These are phyloP conservation scores for Aphanomyces stellatus DNA, from an alignment of 352 stramenopile genomes.

Conservation along the genomic window DNA sequence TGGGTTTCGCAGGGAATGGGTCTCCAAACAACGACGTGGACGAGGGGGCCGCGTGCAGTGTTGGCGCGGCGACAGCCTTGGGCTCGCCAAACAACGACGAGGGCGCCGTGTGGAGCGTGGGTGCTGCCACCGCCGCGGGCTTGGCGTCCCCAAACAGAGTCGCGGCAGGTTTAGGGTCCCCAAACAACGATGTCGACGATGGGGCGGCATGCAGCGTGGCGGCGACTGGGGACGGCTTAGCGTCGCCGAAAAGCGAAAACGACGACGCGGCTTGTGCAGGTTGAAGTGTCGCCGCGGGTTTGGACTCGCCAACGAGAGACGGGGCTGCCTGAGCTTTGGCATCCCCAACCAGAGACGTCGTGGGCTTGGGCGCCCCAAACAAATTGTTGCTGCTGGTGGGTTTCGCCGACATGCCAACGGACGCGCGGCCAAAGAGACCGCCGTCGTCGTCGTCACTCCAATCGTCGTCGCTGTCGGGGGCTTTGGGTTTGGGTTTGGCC, in stretches of 20 bases:
- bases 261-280: background rate
- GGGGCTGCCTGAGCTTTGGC: too few relatives aligned
- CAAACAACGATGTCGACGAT: background rate
- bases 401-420: conserved; percentile 5
- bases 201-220: background rate
- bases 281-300: background rate
- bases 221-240: too few relatives aligned
- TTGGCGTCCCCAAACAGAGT: conserved; percentile 4
- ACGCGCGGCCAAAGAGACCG: conserved; percentile 14
- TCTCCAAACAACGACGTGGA: background rate
- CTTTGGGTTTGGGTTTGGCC: background rate
- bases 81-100: conserved; percentile 7
- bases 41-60: background rate
- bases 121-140: background rate
- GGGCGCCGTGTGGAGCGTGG: background rate
- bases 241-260: background rate
- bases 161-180: background rate
- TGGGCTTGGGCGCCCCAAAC: background rate
- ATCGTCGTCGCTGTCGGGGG: background rate
- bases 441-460: conserved; percentile 17
- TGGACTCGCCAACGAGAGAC: too few relatives aligned
- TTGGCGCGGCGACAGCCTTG: background rate
- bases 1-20: background rate
- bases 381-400: too few relatives aligned
- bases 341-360: too few relatives aligned